Evolutionary conservation across 148 eudicot genomes (phyloP).

Genomic region (Camellia lanceoleosa): DNA sequence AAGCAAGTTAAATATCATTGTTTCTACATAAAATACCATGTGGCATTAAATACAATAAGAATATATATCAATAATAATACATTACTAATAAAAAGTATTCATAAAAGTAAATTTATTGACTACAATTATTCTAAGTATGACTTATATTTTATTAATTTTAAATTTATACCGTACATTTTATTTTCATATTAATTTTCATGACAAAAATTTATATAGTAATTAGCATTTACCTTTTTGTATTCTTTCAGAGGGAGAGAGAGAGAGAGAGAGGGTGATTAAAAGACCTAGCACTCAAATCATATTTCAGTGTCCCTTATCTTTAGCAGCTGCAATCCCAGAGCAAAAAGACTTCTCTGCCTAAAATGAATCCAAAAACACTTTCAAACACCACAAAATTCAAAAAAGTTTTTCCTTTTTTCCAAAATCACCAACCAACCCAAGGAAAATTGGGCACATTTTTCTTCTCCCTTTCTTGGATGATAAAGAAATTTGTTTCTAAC

Average conservation of each 20-base stretch:
- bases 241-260: background rate
- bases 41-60: background rate
- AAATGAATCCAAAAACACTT: background rate
- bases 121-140: too few relatives aligned
- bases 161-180: too few relatives aligned
- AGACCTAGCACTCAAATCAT: background rate
- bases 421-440: background rate
- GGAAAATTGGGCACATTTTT: background rate
- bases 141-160: too few relatives aligned
- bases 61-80: too few relatives aligned
- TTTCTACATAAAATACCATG: background rate
- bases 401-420: background rate
- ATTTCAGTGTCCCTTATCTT: conserved; percentile 3
- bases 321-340: conserved; percentile 7
- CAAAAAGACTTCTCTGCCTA: background rate
- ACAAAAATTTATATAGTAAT: too few relatives aligned
- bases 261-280: background rate
- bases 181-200: too few relatives aligned
- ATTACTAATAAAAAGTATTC: too few relatives aligned
- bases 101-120: too few relatives aligned
- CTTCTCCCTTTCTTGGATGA: background rate
- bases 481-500: background rate
- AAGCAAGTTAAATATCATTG: too few relatives aligned
- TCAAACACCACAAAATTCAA: conserved; percentile 5
- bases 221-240: too few relatives aligned